These are phyloP conservation scores for Ensete glaucum DNA, from an alignment of 176 grass and related monocot species.

Conservation along the genomic window DNA sequence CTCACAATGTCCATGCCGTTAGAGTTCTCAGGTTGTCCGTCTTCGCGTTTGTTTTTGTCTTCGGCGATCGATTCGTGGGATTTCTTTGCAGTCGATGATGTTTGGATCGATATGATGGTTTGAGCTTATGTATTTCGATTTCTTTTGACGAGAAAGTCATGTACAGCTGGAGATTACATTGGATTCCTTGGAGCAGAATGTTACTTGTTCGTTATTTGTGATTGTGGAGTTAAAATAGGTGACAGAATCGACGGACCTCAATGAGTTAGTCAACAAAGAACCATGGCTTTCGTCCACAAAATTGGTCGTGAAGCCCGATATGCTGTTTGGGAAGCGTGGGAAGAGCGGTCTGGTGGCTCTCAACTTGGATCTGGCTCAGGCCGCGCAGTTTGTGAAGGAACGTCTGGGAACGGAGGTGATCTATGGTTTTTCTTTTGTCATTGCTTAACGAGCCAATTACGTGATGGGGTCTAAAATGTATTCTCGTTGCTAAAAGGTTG, in stretches of 20 bases:
- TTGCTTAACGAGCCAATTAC: no score
- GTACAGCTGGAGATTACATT: no score
- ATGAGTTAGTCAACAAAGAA: slow-evolving; percentile 35
- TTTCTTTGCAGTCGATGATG: not conserved
- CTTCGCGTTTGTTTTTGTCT: no score
- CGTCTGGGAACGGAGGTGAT: slow-evolving; percentile 32
- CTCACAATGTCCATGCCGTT: no score
- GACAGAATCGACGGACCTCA: slow-evolving; percentile 33
- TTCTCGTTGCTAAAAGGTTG: slow-evolving; percentile 17
- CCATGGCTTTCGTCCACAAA: slow-evolving; percentile 34
- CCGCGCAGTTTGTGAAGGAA: slow-evolving; percentile 34
- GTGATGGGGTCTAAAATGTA: not conserved
- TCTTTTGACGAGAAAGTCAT: not conserved
- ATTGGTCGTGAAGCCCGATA: slow-evolving; percentile 47
- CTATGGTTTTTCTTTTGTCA: not conserved
- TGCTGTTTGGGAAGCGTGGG: slow-evolving; percentile 47
- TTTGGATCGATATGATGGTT: not conserved
- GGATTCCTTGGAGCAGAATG: no score
- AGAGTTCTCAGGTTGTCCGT: no score
- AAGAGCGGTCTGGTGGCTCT: slow-evolving; percentile 41
- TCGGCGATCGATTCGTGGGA: not conserved
- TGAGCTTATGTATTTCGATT: not conserved
- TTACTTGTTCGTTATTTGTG: no score
- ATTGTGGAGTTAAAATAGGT: slow-evolving; percentile 5
- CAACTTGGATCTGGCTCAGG: slow-evolving; percentile 37